Base-by-base conservation (phyloP, 306 rosid species). In the Hylodesmum podocarpum region DNA sequence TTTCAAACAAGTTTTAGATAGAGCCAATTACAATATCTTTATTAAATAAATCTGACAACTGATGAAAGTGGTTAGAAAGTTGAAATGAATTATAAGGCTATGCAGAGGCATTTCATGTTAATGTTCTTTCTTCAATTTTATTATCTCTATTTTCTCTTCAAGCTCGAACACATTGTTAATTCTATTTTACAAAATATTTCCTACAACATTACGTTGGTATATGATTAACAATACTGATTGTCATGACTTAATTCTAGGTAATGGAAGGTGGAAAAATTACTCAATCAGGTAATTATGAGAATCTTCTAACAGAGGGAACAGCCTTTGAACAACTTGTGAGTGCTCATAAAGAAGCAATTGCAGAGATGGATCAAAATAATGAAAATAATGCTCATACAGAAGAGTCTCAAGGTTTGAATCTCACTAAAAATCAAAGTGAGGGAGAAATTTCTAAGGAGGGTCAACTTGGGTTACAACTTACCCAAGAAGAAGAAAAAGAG, bases 261-360 rank as follows among this genome's bases (percentile, higher is more conserved):
- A 91, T 94, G 84, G 84, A 83, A 50, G 86, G 83, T 1, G 94
- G 96, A 51, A 39, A 81, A 59, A 76, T 86, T 76, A 86, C 86
- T 34, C 82, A 94, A 77, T 91, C 94, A 3, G 96, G 96, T 50
- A 83, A 83, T 73, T 89, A 89, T 82, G 94, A 78, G 80, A 86
- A 83, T 50, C 89, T 91, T 57, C 24, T 89, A 39, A 85, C 83
- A 19, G 80, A 81, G 27, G 98, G 91, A 78, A 89, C 88, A 24
- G 78, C 97, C 69, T 94, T 94, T 66, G 85, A 91, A 72, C 86
- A 86, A 59, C 98, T 94, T 44, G 97, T 94, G 68, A 87, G 80
- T 51, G 98, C 96, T 47, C 96, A 94, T 40, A 89, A 54, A 66
- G 96, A 91, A 69, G 66, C 83, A 18, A 77, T 88, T 44, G 36